Percentiles rank a stretch among this genome's conserved stretches.
Evolutionary conservation across 2,329 filamentous ascomycete genomes (phyloP).

Genomic region (Talaromyces pinophilus): DNA sequence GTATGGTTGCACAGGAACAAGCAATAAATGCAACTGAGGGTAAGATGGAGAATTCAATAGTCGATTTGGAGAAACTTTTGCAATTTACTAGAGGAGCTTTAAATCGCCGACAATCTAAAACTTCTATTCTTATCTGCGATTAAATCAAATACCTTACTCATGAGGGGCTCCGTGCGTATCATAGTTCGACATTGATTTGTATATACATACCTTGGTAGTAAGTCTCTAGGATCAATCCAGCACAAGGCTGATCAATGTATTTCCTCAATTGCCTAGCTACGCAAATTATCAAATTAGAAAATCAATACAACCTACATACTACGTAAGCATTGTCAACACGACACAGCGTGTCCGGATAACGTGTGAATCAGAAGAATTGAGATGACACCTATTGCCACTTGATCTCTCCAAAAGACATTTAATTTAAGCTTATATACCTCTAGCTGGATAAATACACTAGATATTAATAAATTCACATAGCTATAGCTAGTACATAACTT

Average conservation of each 20-base stretch:
- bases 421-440: neutral
- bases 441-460: neutral
- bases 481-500: neutral
- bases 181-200: neutral
- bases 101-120: neutral
- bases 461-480: neutral
- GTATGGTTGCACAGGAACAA: slow-evolving; percentile 6
- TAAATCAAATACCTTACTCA: neutral
- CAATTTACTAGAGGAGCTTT: neutral
- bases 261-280: neutral
- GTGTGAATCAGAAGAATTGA: neutral
- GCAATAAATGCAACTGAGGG: neutral
- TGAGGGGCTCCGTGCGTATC: neutral
- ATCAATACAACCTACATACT: neutral
- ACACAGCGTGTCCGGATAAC: neutral
- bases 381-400: neutral
- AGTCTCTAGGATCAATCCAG: neutral
- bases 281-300: neutral
- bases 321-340: neutral
- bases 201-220: neutral
- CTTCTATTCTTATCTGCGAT: neutral
- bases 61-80: neutral
- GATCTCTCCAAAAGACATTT: neutral
- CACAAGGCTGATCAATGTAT: neutral
- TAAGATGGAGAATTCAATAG: neutral